phyloP scores from a whole-genome alignment of 1,139 yeast species.

The Sugiyamaella novakii region DNA sequence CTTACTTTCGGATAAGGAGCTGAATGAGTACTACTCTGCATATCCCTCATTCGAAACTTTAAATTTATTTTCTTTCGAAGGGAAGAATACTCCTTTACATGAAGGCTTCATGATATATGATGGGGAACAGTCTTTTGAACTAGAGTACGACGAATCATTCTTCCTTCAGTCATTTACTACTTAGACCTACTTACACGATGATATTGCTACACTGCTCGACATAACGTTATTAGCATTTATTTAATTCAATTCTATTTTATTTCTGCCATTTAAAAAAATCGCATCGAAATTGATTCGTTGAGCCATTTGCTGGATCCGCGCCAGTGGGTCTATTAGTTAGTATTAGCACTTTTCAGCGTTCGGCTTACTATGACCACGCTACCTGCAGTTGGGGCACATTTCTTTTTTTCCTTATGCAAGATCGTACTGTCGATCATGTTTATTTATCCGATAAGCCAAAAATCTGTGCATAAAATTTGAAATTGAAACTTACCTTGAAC shows the following conservation, averaged over 20 bases:
- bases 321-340: constrained; percentile 11
- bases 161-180: neutral
- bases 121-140: neutral
- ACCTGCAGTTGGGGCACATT: no score
- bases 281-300: constrained; percentile 39
- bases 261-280: constrained; percentile 42
- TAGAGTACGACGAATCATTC: neutral
- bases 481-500: constrained; percentile 40
- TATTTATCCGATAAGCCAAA: no score
- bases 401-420: constrained; percentile 1
- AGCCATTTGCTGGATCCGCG: constrained; percentile 1
- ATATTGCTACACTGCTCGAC: no score
- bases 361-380: no score
- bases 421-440: neutral
- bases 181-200: neutral
- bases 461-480: no score
- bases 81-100: neutral
- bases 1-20: no score
- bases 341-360: no score
- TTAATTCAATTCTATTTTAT: neutral
- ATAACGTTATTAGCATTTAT: no score
- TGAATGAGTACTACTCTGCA: no score
- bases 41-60: no score
- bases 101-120: neutral
- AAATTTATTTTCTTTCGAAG: neutral